phyloP scores from a whole-genome alignment of 2,329 filamentous ascomycete species.

The Chaetoscypha palmicola region DNA sequence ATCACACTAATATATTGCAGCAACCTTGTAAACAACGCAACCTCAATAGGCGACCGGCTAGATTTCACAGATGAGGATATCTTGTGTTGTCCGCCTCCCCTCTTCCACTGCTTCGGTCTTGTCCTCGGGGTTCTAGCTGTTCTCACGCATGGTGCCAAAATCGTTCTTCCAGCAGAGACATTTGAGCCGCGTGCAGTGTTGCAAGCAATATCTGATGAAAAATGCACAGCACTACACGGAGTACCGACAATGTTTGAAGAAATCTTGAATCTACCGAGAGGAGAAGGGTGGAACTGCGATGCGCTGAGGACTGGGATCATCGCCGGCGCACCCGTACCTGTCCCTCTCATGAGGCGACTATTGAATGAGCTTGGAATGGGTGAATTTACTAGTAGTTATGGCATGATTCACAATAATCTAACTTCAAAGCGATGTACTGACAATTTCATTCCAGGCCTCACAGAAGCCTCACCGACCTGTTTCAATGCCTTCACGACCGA shows the following conservation, averaged over 20 bases:
- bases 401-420: slow-evolving; percentile 1
- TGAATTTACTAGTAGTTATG: slow-evolving; percentile 45
- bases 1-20: too few species aligned
- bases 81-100: slow-evolving; percentile 56
- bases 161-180: slow-evolving; percentile 60
- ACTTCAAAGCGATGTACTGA: background rate
- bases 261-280: slow-evolving; percentile 50
- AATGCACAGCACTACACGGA: slow-evolving; percentile 44
- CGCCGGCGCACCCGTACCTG: slow-evolving; percentile 56
- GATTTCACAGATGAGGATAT: slow-evolving; percentile 53
- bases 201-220: slow-evolving; percentile 44
- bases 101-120: slow-evolving; percentile 67
- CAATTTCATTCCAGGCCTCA: background rate
- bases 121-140: slow-evolving; percentile 65
- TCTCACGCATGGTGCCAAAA: slow-evolving; percentile 53
- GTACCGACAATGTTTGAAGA: slow-evolving; percentile 67
- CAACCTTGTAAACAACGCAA: slow-evolving; percentile 57
- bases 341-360: slow-evolving; percentile 54
- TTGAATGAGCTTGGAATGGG: slow-evolving; percentile 56
- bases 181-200: slow-evolving; percentile 55
- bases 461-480: slow-evolving; percentile 3
- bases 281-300: slow-evolving; percentile 15
- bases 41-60: slow-evolving; percentile 61
- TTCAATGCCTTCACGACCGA: slow-evolving; percentile 3
- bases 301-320: slow-evolving; percentile 58